phyloP scores from a whole-genome alignment of 2,329 filamentous ascomycete species.

The Emmonsiellopsis sp. region DNA sequence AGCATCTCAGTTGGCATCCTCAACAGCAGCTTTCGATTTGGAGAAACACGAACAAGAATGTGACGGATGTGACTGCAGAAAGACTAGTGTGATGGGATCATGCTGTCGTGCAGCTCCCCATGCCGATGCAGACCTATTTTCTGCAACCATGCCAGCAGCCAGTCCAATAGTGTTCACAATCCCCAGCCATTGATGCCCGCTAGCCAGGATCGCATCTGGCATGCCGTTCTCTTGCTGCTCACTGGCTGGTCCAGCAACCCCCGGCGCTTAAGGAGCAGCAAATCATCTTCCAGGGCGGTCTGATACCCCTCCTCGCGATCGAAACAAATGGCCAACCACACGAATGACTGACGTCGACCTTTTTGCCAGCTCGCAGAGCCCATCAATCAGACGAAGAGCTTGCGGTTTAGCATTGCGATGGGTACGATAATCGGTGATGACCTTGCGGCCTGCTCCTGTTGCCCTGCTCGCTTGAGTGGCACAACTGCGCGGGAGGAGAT shows the following conservation, averaged over 20 bases:
- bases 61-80: neutral
- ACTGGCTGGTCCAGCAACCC: neutral
- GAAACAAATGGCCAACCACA: slow-evolving; percentile 3
- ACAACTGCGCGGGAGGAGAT: neutral
- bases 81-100: neutral
- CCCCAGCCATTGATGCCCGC: neutral
- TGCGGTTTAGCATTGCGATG: neutral
- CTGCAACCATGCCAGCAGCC: too few species aligned
- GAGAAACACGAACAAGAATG: neutral
- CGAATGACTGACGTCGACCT: neutral
- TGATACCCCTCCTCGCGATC: neutral
- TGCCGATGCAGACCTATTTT: neutral
- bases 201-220: neutral
- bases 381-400: neutral
- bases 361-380: neutral
- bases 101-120: neutral
- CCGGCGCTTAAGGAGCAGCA: slow-evolving; percentile 10
- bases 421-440: neutral
- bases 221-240: neutral
- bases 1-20: too few species aligned
- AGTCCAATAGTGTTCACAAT: neutral
- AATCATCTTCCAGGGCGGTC: slow-evolving; percentile 5
- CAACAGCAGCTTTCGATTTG: too few species aligned
- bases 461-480: neutral
- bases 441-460: neutral